Evolutionary conservation across 1,284 basidiomycete species (phyloP), one percentile per base, ranked within the genome.

Genomic region (Trichosporon inkin): DNA sequence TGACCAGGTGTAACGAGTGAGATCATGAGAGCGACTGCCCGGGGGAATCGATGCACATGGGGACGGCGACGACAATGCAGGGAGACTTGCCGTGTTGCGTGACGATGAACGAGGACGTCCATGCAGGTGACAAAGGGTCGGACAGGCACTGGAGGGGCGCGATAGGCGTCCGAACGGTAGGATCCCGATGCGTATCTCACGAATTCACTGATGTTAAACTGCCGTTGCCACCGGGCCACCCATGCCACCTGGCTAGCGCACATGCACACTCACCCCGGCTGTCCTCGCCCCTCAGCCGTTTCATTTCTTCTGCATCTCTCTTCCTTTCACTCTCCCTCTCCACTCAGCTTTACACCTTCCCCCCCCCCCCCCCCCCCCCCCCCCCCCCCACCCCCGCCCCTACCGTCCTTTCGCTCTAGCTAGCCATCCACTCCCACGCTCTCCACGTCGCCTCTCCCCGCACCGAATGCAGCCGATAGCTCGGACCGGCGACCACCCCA

Each of bases 161-260:
- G 44, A 49, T 24, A 32, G 44, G 44, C 44, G 44, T 24, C 44
- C 11, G 44, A 24, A 16, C 16, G 44, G 13, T 22, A 32, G 28
- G 44, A n/a, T 49, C 44, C 44, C 44, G 44, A 6, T 32, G n/a
- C 44, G 44, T 28, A 49, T 49, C 44, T 49, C 44, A 28, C 44
- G 44, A 49, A 49, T 49, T 49, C 44, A 49, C 44, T 49, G 28
- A 49, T 49, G 22, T 49, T 49, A 49, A 49, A 28, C 44, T 49
- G 44, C 44, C 44, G 44, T 49, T 49, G 44, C 44, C 44, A 49
- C 44, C 24, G 44, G 24, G 44, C 44, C 22, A n/a, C 22, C 44
- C 41, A 6, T 47, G 19, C 41, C 41, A 47, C 41, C 41, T 22
- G 22, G 44, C 22, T 49, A 49, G 44, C 44, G 44, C 44, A 49